Base-by-base conservation (phyloP, 345 rosid species). In the Dimocarpus longan region DNA sequence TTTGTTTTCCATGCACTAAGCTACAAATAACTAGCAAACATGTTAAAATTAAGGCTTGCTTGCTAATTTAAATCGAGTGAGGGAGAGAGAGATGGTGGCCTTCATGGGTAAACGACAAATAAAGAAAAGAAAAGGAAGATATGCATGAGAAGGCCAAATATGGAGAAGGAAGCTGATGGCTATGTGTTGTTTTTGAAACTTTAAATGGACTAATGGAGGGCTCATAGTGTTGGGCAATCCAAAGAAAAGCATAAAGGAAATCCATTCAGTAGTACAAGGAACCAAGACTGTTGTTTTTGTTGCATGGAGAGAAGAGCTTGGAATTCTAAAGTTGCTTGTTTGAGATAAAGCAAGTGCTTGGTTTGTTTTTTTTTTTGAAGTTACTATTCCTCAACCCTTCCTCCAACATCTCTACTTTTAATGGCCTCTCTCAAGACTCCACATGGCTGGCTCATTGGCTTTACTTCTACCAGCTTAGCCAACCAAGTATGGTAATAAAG, bases 371-470 rank as follows among this genome's bases (percentile, higher is more conserved):
- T 60, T 52, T 67, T 50, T 62, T 46, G n/a, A 68, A 59, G 74
- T 67, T 73, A 65, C 82, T 48, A 68, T 73, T 79, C 72, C 63
- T 50, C 77, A 28, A 46, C 52, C 79, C 75, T 73, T 72, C 79
- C 56, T 62, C 82, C 86, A 79, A 77, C 79, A 84, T 82, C 81
- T 84, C 85, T 86, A 81, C 91, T 88, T 82, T 88, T 84, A 63
- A 82, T 80, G 75, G 63, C 83, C 71, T 37, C 40, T 79, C 77
- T 70, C 52, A 26, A 56, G 43, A 48, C 65, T 3, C 28, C 6
- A 6, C 62, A 40, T 70, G 66, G 72, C 69, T 63, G 83, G 63
- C 82, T 76, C 71, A n/a, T 69, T 32, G 37, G 69, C 74, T 82
- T 82, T 83, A 70, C 78, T 76, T 82, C 69, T 22, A 18, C 69